Evolutionary conservation across 2,329 filamentous ascomycete species (phyloP).

Genomic region (Ophiosphaerella narmari): DNA sequence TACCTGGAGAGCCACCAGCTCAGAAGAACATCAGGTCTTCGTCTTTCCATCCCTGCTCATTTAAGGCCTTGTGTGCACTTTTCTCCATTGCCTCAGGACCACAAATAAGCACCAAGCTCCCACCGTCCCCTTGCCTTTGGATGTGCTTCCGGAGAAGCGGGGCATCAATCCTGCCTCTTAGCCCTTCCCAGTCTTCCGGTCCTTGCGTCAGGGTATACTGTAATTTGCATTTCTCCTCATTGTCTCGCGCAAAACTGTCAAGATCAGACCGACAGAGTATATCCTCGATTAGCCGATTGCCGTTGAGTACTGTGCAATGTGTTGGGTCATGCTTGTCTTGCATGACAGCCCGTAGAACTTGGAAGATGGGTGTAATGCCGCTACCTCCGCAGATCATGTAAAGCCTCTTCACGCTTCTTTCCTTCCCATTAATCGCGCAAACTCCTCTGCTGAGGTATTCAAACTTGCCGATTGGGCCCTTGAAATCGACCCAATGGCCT

Average conservation of each 20-base stretch:
- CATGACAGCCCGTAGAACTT: constrained; percentile 77
- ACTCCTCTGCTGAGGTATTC: constrained; percentile 72
- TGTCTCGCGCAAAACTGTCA: constrained; percentile 62
- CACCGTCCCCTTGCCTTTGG: constrained; percentile 53
- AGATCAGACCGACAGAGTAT: constrained; percentile 80
- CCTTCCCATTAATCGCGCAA: constrained; percentile 64
- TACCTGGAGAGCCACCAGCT: not conserved
- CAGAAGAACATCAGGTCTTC: constrained; percentile 78
- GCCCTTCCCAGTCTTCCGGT: constrained; percentile 67
- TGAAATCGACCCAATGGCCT: constrained; percentile 79
- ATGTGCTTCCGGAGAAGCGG: constrained; percentile 65
- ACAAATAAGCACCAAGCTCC: constrained; percentile 72
- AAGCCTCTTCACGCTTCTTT: constrained; percentile 67
- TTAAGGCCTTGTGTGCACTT: constrained; percentile 61
- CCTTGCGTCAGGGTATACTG: constrained; percentile 72
- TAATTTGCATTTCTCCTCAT: constrained; percentile 64
- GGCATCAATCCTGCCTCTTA: constrained; percentile 68
- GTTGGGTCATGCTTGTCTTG: constrained; percentile 67
- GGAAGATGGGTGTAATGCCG: constrained; percentile 92
- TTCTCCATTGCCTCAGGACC: constrained; percentile 78
- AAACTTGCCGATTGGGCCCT: constrained; percentile 86
- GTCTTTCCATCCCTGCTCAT: constrained; percentile 71
- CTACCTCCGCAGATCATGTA: constrained; percentile 87
- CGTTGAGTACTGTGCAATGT: constrained; percentile 73
- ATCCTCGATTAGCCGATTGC: constrained; percentile 77